Base-by-base conservation (phyloP, 371 early-diverging fungal species). In the Encephalitozoon romaleae region DNA sequence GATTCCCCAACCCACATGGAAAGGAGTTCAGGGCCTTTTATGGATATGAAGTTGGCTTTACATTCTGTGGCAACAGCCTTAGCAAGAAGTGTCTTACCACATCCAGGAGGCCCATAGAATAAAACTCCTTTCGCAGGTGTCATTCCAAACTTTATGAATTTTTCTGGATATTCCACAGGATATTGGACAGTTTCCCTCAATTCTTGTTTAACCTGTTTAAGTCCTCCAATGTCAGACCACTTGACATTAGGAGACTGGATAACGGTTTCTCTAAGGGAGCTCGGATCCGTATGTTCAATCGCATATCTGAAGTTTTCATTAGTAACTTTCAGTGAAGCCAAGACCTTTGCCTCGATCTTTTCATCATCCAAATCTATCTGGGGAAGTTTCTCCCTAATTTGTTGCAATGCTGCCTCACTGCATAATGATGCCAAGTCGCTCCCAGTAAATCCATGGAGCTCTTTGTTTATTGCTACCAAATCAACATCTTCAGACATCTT, bases 1-100 rank as follows among this genome's bases (percentile, higher is more conserved):
- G 95, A 94, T 85, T 99, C 98, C 86, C 99, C 99, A 79, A 98
- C 96, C 94, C 95, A 99, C 98, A 96, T 99, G 64, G 95, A 98
- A 70, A 99, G 87, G 71, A 99, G 88, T 86, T 99, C 99, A 55
- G 99, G 99, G 64, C 98, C 99, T 88, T 90, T 99, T 88, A 99
- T 92, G 21, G 94, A 94, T 80, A 99, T 97, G 84, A 99, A 99
- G 87, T 98, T 99, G 84, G 98, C 97, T 84, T 97, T 95, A 87
- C 98, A 98, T 87, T 98, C 96, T 81, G 94, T 95, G 78, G 99
- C 99, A 82, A 99, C 94, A 32, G 99, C 99, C 89, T 98, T 98
- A 83, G 99, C 99, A 76, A 99, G 86, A 78, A 98, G 87, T 9
- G 99, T 99, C 87, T 99, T 99, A 88, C 99, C 99, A 84, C 96